Evolutionary conservation across 1,284 basidiomycete species (phyloP), one percentile per base, ranked within the genome.

Genomic region (Hymenochaete sp.): DNA sequence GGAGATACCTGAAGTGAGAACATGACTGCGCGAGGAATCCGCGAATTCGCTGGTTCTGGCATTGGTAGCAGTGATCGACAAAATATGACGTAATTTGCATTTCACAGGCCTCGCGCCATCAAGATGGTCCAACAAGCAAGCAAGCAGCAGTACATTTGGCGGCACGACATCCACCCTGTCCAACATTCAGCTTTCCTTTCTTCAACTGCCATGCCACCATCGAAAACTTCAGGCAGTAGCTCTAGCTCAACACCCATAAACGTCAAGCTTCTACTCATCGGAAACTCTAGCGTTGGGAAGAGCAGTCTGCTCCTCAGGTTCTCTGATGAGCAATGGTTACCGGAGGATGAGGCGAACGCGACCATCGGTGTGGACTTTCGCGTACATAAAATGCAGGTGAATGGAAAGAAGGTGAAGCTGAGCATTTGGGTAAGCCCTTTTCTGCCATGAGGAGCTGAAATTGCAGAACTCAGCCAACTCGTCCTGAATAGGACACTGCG

Each of bases 311-410:
- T 98, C 1, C 69, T 98, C 4, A 76, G 95, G 5, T 98, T 97
- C 71, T 95, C 93, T 3, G 93, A 98, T 60, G 89, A 97, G 64
- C 89, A 92, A 56, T 98, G 93, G 78, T 68, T 98, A 25, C 82
- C 88, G 18, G 90, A 96, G 57, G 95, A 98, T 59, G 95, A 98
- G 67, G 82, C 86, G 35, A 86, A 82, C 46, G 90, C 93, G 19
- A 96, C 93, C n/a, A 97, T 97, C 57, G 89, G 87, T 9, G 82
- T 88, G 1, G 84, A 87, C 60, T 87, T 85, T 62, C 68, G 83
- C 52, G 83, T 86, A 13, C 83, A 86, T 58, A 86, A 84, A 69
- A 84, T 89, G 84, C 79, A 83, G 19, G 70, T 87, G 35, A 79
- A 79, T 45, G 82, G 83, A 10, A 79, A 77, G 66, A 82, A 77